Conservation (phyloP, 2,329 filamentous ascomycete genomes). For the Hypomyces perniciosus region DNA sequence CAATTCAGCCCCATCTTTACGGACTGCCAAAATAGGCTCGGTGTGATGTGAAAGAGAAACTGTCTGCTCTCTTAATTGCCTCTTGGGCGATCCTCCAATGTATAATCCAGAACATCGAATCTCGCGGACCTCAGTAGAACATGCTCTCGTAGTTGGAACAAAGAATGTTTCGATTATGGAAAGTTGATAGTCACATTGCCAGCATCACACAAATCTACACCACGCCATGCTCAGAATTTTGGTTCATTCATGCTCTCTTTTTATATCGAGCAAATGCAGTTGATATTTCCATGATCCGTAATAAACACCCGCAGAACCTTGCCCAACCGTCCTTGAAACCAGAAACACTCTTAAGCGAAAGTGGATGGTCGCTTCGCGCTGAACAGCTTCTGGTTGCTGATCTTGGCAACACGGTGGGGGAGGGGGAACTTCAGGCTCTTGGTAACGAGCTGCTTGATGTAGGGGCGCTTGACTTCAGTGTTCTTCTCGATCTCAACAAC, state of each 20-base stretch:
- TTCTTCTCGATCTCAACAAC: slow-evolving; percentile 95
- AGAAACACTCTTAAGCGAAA: slow-evolving; percentile 77
- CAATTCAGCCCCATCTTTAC: no score
- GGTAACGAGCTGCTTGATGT: slow-evolving; percentile 96
- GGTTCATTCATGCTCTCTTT: slow-evolving; percentile 41
- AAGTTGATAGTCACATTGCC: slow-evolving; percentile 11
- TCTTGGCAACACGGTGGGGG: slow-evolving; percentile 88
- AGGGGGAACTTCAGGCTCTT: slow-evolving; percentile 98
- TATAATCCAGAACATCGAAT: neutral
- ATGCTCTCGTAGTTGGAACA: neutral
- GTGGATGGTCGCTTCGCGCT: slow-evolving; percentile 88
- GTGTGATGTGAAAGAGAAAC: no score
- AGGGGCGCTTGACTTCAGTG: slow-evolving; percentile 93
- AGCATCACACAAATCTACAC: slow-evolving; percentile 10
- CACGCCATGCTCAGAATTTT: slow-evolving; percentile 19
- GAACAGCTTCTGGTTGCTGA: slow-evolving; percentile 84
- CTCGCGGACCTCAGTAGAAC: neutral
- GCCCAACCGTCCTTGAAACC: slow-evolving; percentile 45
- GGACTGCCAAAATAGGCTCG: no score
- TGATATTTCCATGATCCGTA: slow-evolving; percentile 55
- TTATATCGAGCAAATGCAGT: slow-evolving; percentile 48
- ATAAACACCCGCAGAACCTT: slow-evolving; percentile 55
- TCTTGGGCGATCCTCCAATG: neutral
- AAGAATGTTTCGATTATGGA: neutral
- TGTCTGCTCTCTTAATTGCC: neutral